Base-by-base conservation (phyloP, 352 stramenopile species). In the Phytophthora tentaculata region DNA sequence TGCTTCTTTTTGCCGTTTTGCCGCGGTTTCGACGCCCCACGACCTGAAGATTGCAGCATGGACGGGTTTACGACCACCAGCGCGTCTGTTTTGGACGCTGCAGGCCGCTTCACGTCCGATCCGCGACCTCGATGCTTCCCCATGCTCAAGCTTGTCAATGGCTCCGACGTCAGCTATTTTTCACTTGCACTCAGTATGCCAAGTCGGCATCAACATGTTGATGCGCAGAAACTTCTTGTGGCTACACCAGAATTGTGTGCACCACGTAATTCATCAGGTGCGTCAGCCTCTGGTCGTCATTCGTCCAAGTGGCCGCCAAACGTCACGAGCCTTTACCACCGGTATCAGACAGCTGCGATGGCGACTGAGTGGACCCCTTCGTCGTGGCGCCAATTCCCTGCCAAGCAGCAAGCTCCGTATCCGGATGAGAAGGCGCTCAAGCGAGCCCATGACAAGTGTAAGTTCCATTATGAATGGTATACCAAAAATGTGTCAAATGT, bases 341-440 rank as follows among this genome's bases (percentile, higher is more conserved):
- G 22, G 41, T 49, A 57, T 13, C 17, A 23, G 28, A 39, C 28
- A 51, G 35, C 50, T 9, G n/a, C n/a, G n/a, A 70, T 61, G 53
- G 29, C 59, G n/a, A 50, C 47, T 20, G 61, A 74, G 24, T 95
- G 88, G 85, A 81, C 78, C 20, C 86, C 84, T 7, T 77, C 77
- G 14, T 96, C 88, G 22, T 97, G 89, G 89, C 73, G 89, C 26
- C 52, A 79, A 26, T 83, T 93, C 54, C 88, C 89, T 16, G 83
- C 77, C 64, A 94, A 97, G 73, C 88, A 97, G 60, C 88, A 96
- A 70, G 88, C 89, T 39, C 63, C 69, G 57, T 97, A 94, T 61
- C 77, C 77, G 22, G 84, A 96, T 55, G 37, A 56, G 28, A 77
- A 81, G 43, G 86, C 95, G 54, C 78, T 99, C 16, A 70, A 80